Evolutionary conservation across 2,329 filamentous ascomycete species (phyloP).

Genomic region (Colletotrichum sojae): DNA sequence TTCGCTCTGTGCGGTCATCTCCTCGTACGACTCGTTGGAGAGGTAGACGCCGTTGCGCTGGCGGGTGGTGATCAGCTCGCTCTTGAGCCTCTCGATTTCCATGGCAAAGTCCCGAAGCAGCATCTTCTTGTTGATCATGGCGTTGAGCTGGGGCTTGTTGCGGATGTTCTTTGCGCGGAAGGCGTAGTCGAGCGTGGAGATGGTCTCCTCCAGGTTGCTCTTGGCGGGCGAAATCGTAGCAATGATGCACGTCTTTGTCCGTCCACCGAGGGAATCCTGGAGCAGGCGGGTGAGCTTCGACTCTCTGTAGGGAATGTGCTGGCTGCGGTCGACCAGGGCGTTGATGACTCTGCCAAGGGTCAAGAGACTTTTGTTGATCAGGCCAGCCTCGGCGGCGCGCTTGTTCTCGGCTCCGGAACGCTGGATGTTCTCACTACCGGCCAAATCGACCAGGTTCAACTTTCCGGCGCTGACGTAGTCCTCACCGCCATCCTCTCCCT

Average conservation of each 20-base stretch:
- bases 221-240: conserved; percentile 95
- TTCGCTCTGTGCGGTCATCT: conserved; percentile 92
- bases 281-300: conserved; percentile 81
- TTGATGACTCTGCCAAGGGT: conserved; percentile 98
- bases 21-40: conserved; percentile 89
- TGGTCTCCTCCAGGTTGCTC: conserved; percentile 96
- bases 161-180: conserved; percentile 98
- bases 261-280: conserved; percentile 95
- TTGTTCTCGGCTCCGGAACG: conserved; percentile 98
- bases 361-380: conserved; percentile 98
- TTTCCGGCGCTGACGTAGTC: conserved; percentile 94
- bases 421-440: conserved; percentile 97
- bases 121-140: conserved; percentile 92
- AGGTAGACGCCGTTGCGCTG: conserved; percentile 97
- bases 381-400: conserved; percentile 91
- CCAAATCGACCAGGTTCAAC: conserved; percentile 95
- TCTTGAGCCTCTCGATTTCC: conserved; percentile 96
- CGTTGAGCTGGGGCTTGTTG: conserved; percentile 97
- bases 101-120: conserved; percentile 89
- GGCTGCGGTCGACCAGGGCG: conserved; percentile 89
- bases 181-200: conserved; percentile 97
- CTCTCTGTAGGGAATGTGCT: conserved; percentile 92
- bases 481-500: conserved; percentile 86
- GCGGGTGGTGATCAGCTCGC: conserved; percentile 91
- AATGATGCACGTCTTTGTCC: conserved; percentile 98